These are phyloP conservation scores for Pseudocohnilembus persalinus DNA, from an alignment of 169 alveolate genomes.

Conservation along the genomic window DNA sequence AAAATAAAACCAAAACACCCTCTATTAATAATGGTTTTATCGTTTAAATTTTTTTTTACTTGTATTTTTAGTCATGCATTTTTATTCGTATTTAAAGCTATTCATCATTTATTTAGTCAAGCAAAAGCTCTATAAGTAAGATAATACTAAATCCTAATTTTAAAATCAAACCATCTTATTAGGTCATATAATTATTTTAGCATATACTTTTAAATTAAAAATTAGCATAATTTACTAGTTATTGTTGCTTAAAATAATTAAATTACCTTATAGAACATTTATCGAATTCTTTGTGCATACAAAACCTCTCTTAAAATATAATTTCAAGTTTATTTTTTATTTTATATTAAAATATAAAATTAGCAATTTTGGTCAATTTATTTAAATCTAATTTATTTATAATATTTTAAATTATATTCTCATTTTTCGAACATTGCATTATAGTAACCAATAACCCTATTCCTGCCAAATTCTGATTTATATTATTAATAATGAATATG, in stretches of 20 bases:
- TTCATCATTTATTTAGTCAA: conserved; percentile 3
- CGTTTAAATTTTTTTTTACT: too few species aligned
- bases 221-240: too few species aligned
- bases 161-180: neutral
- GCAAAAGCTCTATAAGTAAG: neutral
- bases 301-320: neutral
- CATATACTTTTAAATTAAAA: too few species aligned
- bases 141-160: conserved; percentile 1
- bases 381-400: too few species aligned
- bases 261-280: neutral
- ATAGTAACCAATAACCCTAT: neutral
- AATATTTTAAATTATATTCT: too few species aligned
- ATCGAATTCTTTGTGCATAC: neutral
- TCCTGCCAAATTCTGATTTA: too few species aligned
- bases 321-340: neutral
- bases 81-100: neutral
- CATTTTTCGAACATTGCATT: neutral
- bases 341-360: neutral
- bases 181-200: neutral
- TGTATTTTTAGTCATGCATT: conserved; percentile 7
- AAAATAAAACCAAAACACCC: too few species aligned
- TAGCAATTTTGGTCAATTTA: neutral
- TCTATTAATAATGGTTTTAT: too few species aligned
- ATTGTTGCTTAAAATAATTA: too few species aligned
- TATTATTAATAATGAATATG: too few species aligned